Evolutionary conservation across 2,329 filamentous ascomycete species (phyloP).

Genomic region (Penicillium hordei): DNA sequence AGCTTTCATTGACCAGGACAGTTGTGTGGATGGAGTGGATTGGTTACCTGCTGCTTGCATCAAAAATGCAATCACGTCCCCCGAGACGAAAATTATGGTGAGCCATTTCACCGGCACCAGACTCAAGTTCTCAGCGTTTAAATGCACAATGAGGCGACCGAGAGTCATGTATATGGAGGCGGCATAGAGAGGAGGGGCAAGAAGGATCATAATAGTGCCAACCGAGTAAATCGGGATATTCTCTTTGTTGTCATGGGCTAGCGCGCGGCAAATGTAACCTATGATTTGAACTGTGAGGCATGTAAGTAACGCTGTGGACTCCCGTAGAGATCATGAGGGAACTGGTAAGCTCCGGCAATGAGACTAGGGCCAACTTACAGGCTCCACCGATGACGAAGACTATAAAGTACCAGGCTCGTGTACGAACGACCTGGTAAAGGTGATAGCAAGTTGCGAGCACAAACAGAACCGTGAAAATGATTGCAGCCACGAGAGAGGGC

Average conservation of each 20-base stretch:
- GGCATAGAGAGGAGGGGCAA: conserved; percentile 51
- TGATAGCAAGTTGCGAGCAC: conserved; percentile 9
- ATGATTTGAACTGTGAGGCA: conserved; percentile 19
- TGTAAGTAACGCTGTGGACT: not conserved
- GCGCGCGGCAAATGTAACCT: conserved; percentile 17
- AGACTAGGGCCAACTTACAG: conserved; percentile 9
- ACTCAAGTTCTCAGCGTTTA: conserved; percentile 43
- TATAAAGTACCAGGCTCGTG: conserved; percentile 14
- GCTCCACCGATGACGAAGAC: conserved; percentile 18
- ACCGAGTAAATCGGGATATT: conserved; percentile 37
- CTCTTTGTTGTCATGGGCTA: conserved; percentile 16
- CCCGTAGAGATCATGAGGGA: not conserved
- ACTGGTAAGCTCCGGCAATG: not conserved
- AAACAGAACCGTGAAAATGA: conserved; percentile 25
- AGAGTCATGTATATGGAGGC: conserved; percentile 53
- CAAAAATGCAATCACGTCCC: conserved; percentile 50
- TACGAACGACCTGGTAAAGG: conserved; percentile 13
- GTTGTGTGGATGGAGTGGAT: not conserved
- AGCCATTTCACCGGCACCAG: conserved; percentile 47
- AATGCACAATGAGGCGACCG: conserved; percentile 44
- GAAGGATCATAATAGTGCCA: conserved; percentile 46
- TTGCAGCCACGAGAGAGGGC: conserved; percentile 27
- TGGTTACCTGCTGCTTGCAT: conserved; percentile 38
- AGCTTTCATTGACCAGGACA: not conserved
- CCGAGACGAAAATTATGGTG: conserved; percentile 50